These are phyloP conservation scores for Teratosphaeria viscida DNA, from an alignment of 2,329 filamentous ascomycete species.

Conservation along the genomic window DNA sequence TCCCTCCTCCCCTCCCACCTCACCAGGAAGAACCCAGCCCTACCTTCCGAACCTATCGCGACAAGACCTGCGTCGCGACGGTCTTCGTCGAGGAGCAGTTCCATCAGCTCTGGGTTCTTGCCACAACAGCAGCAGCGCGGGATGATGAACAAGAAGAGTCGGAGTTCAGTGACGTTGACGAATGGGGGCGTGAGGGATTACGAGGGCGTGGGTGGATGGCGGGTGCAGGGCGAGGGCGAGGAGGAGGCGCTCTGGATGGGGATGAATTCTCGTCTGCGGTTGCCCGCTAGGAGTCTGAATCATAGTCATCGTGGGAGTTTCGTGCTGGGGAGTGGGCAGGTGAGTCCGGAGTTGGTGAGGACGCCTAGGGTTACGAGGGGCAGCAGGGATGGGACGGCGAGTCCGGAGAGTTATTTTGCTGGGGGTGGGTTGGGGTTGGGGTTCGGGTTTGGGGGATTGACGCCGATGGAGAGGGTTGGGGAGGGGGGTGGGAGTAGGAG, in stretches of 20 bases:
- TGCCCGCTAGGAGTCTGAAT: slow-evolving; percentile 19
- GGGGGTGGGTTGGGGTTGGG: no score
- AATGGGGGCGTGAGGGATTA: slow-evolving; percentile 24
- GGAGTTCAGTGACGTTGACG: slow-evolving; percentile 2
- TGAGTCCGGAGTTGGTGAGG: slow-evolving; percentile 27
- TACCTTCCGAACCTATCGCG: slow-evolving; percentile 5
- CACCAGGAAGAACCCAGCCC: background rate
- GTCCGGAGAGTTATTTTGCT: slow-evolving; percentile 17
- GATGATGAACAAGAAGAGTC: background rate
- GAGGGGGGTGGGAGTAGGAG: background rate
- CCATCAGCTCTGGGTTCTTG: background rate
- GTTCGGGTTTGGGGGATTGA: background rate
- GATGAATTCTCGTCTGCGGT: slow-evolving; percentile 27
- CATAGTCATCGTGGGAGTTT: slow-evolving; percentile 13
- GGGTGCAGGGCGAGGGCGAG: slow-evolving; percentile 23
- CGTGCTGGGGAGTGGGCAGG: slow-evolving; percentile 14
- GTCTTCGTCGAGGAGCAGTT: slow-evolving; percentile 8
- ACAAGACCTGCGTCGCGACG: slow-evolving; percentile 18
- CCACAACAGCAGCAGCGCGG: background rate
- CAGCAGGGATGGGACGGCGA: slow-evolving; percentile 9
- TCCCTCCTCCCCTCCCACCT: slow-evolving; percentile 19
- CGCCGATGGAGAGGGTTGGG: background rate
- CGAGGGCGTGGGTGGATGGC: slow-evolving; percentile 34
- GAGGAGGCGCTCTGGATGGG: slow-evolving; percentile 35
- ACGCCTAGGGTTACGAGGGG: slow-evolving; percentile 17